phyloP scores from a whole-genome alignment of 164 flowering plant genomes.

The Piper longum region DNA sequence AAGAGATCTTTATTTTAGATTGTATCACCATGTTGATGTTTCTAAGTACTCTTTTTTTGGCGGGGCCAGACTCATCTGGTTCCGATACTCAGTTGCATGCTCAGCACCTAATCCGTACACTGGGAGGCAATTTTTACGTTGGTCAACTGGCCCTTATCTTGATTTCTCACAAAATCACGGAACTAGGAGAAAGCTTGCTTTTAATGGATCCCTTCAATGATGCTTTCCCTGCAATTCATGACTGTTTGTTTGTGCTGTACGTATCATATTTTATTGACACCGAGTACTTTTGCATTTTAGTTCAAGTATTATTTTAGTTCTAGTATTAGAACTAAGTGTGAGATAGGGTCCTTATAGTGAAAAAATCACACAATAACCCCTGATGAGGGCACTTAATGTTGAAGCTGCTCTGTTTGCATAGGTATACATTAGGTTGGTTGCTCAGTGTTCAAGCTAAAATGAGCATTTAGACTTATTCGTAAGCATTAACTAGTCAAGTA shows the following conservation, averaged over 20 bases:
- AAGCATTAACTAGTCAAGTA: too few species aligned
- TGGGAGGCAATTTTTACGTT: slow-evolving; percentile 54
- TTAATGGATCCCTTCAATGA: slow-evolving; percentile 78
- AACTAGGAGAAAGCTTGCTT: slow-evolving; percentile 50
- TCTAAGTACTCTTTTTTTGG: slow-evolving; percentile 4
- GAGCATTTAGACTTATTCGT: too few species aligned
- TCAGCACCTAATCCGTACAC: slow-evolving; percentile 77
- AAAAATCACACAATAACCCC: too few species aligned
- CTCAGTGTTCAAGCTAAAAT: too few species aligned
- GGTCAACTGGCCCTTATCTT: slow-evolving; percentile 61
- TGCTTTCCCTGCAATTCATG: slow-evolving; percentile 46
- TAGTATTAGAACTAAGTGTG: too few species aligned
- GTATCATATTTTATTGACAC: slow-evolving; percentile 15
- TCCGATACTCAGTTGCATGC: slow-evolving; percentile 34
- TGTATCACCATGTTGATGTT: neutral
- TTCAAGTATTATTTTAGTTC: too few species aligned
- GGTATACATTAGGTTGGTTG: too few species aligned
- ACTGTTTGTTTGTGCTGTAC: slow-evolving; percentile 59
- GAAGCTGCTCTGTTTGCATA: too few species aligned
- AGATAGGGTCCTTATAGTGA: too few species aligned
- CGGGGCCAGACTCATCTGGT: slow-evolving; percentile 24
- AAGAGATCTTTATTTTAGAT: too few species aligned
- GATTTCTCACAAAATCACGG: slow-evolving; percentile 47
- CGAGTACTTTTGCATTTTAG: neutral
- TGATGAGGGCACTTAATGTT: too few species aligned